Percentiles rank a stretch among this genome's conserved stretches.
Evolutionary conservation across 1,284 basidiomycete species (phyloP).

Genomic region (Microbotryum scabiosae): DNA sequence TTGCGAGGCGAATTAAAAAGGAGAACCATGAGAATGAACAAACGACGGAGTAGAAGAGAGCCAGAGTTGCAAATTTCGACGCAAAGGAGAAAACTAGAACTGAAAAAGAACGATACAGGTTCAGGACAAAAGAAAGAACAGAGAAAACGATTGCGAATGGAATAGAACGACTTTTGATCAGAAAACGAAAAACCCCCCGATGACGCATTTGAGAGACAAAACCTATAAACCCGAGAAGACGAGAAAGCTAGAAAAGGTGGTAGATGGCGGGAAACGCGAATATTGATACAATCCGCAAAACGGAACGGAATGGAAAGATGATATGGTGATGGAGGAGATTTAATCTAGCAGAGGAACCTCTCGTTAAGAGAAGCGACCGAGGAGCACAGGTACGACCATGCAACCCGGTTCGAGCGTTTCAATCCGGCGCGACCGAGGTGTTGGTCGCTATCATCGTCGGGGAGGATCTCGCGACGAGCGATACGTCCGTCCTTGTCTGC

Average conservation of each 20-base stretch:
- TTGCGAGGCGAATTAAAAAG: no score
- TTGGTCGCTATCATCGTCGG: conserved; percentile 4
- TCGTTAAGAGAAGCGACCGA: conserved; percentile 33
- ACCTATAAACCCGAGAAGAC: no score
- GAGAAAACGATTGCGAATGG: no score
- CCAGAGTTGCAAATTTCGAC: no score
- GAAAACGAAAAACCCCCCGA: no score
- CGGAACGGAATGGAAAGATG: background rate
- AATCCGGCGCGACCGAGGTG: conserved; percentile 17
- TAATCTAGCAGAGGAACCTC: conserved; percentile 24
- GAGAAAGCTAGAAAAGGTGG: background rate
- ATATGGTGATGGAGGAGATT: background rate
- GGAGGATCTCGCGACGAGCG: background rate
- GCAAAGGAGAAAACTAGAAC: no score
- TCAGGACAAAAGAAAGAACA: no score
- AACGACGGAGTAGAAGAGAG: no score
- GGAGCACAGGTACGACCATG: conserved; percentile 29
- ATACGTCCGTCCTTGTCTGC: background rate
- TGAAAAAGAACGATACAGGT: no score
- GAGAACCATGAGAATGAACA: no score
- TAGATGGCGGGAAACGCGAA: background rate
- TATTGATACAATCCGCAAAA: background rate
- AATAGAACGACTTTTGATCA: no score
- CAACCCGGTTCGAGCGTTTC: conserved; percentile 27
- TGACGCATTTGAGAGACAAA: no score